Evolutionary conservation across 2,329 filamentous ascomycete species (phyloP).

Genomic region (Coniochaeta pulveracea): DNA sequence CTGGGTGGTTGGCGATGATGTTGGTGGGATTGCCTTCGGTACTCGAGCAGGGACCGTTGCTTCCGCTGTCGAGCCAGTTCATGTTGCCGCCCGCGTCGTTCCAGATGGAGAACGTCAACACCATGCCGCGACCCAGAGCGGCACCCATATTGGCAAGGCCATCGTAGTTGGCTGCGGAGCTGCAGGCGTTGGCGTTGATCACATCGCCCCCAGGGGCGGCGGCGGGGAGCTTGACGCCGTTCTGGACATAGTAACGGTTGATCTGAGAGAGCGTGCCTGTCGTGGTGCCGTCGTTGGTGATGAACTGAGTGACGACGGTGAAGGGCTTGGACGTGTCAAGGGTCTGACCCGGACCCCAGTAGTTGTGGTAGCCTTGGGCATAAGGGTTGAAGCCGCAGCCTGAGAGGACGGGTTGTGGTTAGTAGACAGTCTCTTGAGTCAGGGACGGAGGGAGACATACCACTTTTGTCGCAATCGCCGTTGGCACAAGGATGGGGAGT

Average conservation of each 20-base stretch:
- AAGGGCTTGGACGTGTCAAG: constrained; percentile 32
- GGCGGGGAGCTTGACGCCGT: constrained; percentile 28
- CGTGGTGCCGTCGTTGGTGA: constrained; percentile 17
- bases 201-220: constrained; percentile 11
- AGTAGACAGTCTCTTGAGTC: too few relatives aligned
- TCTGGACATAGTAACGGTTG: constrained; percentile 32
- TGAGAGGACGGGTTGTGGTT: too few relatives aligned
- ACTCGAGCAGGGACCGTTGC: constrained; percentile 32
- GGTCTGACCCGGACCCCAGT: constrained; percentile 17
- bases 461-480: constrained; percentile 20
- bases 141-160: constrained; percentile 24
- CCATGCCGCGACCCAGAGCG: constrained; percentile 28
- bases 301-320: constrained; percentile 33
- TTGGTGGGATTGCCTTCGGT: constrained; percentile 34
- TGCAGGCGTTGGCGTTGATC: constrained; percentile 40
- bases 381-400: constrained; percentile 24
- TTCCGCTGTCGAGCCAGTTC: constrained; percentile 36
- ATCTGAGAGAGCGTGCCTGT: constrained; percentile 30
- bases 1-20: constrained; percentile 28
- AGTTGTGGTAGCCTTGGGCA: constrained; percentile 15
- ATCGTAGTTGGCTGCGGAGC: constrained; percentile 16
- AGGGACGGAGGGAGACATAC: too few relatives aligned
- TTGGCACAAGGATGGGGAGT: constrained; percentile 28
- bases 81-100: constrained; percentile 33
- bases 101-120: constrained; percentile 34